Conservation (phyloP, 2,329 filamentous ascomycete genomes). For the Colletotrichum liaoningense region DNA sequence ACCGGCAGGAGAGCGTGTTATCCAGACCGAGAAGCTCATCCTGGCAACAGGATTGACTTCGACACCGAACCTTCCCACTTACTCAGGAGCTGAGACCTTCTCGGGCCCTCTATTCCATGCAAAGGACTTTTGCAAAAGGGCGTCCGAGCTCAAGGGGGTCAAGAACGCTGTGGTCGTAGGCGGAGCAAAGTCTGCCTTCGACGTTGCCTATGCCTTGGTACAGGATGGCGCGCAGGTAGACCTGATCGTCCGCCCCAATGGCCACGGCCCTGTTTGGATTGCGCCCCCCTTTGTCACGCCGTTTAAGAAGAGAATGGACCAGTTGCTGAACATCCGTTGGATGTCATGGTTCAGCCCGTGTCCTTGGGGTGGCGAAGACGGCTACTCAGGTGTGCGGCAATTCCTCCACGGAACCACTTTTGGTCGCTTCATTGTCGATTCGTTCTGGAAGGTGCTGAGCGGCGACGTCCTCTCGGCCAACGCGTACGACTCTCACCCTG, state of each 20-base stretch:
- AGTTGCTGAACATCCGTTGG: constrained; percentile 64
- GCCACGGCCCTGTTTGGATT: neutral
- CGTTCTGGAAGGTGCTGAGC: neutral
- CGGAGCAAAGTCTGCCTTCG: neutral
- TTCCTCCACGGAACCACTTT: neutral
- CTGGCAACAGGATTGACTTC: constrained; percentile 63
- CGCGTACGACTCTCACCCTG: neutral
- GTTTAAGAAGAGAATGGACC: constrained; percentile 69
- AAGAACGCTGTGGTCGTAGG: neutral
- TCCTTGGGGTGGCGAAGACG: constrained; percentile 69
- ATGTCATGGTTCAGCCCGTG: constrained; percentile 76
- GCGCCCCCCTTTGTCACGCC: constrained; percentile 45
- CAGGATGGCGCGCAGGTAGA: neutral
- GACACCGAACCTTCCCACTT: constrained; percentile 52
- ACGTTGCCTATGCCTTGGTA: neutral
- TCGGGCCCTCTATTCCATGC: neutral
- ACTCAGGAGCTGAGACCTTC: constrained; percentile 59
- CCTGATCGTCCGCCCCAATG: neutral
- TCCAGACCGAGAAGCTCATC: constrained; percentile 54
- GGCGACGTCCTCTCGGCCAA: neutral
- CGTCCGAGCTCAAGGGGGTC: neutral
- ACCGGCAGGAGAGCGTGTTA: neutral
- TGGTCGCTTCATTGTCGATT: neutral
- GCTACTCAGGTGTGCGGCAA: constrained; percentile 53
- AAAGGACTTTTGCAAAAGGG: neutral